phyloP scores from a whole-genome alignment of 371 early-diverging fungal genomes.

The Mucor plumbeus region DNA sequence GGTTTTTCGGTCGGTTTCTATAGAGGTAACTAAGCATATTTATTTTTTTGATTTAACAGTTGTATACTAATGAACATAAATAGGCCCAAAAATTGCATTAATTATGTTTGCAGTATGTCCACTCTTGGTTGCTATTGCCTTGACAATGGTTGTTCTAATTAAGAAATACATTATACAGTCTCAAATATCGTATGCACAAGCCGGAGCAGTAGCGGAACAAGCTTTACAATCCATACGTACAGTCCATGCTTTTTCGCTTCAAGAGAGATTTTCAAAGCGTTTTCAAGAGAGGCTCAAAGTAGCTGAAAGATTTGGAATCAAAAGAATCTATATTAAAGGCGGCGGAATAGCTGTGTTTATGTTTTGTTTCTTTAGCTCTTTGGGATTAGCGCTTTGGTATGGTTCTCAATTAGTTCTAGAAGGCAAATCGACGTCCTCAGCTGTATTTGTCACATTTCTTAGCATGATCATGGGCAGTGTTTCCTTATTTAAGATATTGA shows the following conservation, averaged over 20 bases:
- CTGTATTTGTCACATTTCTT: constrained; percentile 71
- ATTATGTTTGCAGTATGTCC: constrained; percentile 77
- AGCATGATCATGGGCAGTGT: constrained; percentile 68
- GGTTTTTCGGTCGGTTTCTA: constrained; percentile 62
- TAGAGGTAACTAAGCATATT: constrained; percentile 28
- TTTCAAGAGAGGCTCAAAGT: constrained; percentile 61
- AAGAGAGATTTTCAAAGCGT: constrained; percentile 64
- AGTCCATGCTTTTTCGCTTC: constrained; percentile 81
- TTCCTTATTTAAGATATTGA: constrained; percentile 47
- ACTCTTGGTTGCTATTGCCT: constrained; percentile 47
- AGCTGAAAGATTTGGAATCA: constrained; percentile 60
- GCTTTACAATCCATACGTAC: constrained; percentile 86
- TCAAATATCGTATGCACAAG: constrained; percentile 43
- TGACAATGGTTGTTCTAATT: constrained; percentile 69
- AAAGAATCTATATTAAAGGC: constrained; percentile 55
- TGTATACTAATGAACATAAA: constrained; percentile 31
- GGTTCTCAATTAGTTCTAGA: constrained; percentile 62
- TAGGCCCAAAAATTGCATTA: constrained; percentile 78
- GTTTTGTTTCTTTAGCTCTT: constrained; percentile 65
- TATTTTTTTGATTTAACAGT: neutral
- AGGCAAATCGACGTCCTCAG: constrained; percentile 46
- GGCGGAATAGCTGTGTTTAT: constrained; percentile 63
- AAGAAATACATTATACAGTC: constrained; percentile 43
- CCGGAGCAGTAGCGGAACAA: constrained; percentile 61
- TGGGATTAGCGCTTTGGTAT: constrained; percentile 81